Percentiles rank a stretch among this genome's conserved stretches.
These are phyloP conservation scores for Cytospora mali DNA, from an alignment of 2,329 filamentous ascomycete species.

Conservation along the genomic window DNA sequence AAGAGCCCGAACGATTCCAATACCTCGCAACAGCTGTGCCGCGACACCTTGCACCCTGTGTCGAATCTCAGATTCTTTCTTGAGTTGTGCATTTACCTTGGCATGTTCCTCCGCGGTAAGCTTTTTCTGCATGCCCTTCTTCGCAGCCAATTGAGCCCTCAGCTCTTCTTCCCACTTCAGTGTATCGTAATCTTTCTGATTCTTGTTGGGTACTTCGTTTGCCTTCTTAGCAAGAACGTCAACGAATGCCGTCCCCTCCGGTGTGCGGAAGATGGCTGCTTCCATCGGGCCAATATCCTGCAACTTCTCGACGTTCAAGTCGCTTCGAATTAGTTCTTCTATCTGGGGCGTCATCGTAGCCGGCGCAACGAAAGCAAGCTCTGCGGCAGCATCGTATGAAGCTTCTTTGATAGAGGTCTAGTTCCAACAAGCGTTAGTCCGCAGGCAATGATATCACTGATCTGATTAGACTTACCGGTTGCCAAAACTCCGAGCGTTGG, in stretches of 20 bases:
- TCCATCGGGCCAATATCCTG: constrained; percentile 79
- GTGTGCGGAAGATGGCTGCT: constrained; percentile 88
- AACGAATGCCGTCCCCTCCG: constrained; percentile 84
- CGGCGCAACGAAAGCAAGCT: constrained; percentile 91
- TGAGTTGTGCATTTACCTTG: constrained; percentile 88
- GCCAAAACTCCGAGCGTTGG: constrained; percentile 35
- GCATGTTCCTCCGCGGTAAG: constrained; percentile 84
- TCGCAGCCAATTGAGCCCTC: constrained; percentile 81
- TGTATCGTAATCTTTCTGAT: constrained; percentile 91
- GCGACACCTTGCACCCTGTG: constrained; percentile 70
- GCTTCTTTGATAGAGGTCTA: constrained; percentile 59
- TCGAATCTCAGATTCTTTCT: constrained; percentile 82
- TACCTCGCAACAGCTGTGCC: constrained; percentile 74
- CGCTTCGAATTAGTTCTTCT: constrained; percentile 70
- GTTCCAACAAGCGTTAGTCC: neutral
- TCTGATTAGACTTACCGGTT: constrained; percentile 21
- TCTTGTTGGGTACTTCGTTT: constrained; percentile 76
- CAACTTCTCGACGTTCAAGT: constrained; percentile 72
- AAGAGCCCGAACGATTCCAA: constrained; percentile 82
- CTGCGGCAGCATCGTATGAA: constrained; percentile 82
- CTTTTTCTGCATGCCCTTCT: constrained; percentile 90
- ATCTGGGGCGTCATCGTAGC: constrained; percentile 77
- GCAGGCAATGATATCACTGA: neutral
- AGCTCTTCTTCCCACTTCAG: constrained; percentile 97
- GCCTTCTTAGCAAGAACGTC: constrained; percentile 88